Percentiles rank a stretch among this genome's conserved stretches.
These are phyloP conservation scores for Fraxinus dipetala DNA, from an alignment of 305 asterid genomes.

Conservation along the genomic window DNA sequence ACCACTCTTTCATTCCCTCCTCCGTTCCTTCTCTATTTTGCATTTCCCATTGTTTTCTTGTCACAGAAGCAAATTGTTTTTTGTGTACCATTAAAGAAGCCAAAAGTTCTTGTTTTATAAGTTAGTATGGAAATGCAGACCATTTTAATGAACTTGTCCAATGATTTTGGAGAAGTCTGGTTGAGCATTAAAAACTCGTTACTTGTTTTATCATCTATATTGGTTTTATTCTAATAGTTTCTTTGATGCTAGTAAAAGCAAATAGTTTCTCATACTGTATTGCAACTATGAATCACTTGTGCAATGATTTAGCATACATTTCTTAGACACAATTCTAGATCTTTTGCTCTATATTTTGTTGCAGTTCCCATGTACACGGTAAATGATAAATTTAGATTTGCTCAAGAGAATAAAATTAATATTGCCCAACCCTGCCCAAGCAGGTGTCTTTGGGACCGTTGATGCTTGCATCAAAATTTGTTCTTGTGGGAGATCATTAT, in stretches of 20 bases:
- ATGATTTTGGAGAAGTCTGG: neutral
- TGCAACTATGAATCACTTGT: neutral
- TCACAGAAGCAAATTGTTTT: neutral
- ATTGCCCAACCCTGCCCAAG: constrained; percentile 23
- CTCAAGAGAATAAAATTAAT: constrained; percentile 13
- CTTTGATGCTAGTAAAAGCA: constrained; percentile 1
- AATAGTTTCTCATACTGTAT: neutral
- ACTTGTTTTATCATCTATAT: neutral
- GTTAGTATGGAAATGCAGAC: neutral
- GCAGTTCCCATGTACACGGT: constrained; percentile 10
- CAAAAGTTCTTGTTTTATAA: neutral
- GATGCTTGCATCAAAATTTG: constrained; percentile 81
- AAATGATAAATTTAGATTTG: constrained; percentile 8
- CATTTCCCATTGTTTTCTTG: neutral
- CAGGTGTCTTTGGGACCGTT: constrained; percentile 95
- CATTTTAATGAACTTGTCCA: neutral
- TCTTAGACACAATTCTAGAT: constrained; percentile 8
- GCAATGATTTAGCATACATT: constrained; percentile 3
- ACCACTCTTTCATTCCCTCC: neutral
- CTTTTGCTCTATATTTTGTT: constrained; percentile 19
- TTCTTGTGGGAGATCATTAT: constrained; percentile 98
- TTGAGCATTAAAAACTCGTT: neutral
- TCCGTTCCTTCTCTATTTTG: neutral
- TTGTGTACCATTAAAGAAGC: neutral
- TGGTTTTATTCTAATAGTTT: neutral